Base-by-base conservation (phyloP, 345 rosid genomes). In the Theobroma cacao region DNA sequence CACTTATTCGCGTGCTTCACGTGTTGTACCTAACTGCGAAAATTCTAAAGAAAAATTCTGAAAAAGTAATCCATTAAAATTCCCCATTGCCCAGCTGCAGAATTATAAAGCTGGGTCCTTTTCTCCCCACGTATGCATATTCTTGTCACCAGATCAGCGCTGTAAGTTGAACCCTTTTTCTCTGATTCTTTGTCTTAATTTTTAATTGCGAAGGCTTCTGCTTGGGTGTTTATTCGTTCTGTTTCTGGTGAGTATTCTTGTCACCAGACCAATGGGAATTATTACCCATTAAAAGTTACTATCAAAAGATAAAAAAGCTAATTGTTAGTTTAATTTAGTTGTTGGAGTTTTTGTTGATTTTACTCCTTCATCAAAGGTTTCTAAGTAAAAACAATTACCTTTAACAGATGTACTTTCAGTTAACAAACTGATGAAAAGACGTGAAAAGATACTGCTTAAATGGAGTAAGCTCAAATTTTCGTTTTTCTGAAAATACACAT, bases 161-260 rank as follows among this genome's bases (percentile, higher is more conserved):
- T 70, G 74, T 70, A 47, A 70, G 74, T 70, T 70, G 13, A 17
- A 15, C 40, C 74, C 74, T 17, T 45, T 68, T 45, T 68, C 65
- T 17, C 41, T 15, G 38, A 61, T 61, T 62, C 22, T 62, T 43
- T 68, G 5, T 45, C 58, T 50, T 71, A 50, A 31, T 50, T 50
- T 71, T 10, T n/a, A 43, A 34, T 20, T 52, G 30, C 75, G 9
- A 47, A 70, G 14, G 10, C 56, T 43, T 24, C 53, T 67, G 33
- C 53, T 14, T 67, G 0, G 31, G 24, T 66, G 20, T 66, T 66
- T n/a, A n/a, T 40, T 31, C 4, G 17, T 66, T 69, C n/a, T 45
- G 24, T 7, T 69, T 47, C 58, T 47, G 56, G 38, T 47, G 56
- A 24, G 24, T 26, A 14, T 47, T 69, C 40, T 69, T 40, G 15